Base-by-base conservation (phyloP, 2,329 filamentous ascomycete species). In the Scedosporium apiospermum region DNA sequence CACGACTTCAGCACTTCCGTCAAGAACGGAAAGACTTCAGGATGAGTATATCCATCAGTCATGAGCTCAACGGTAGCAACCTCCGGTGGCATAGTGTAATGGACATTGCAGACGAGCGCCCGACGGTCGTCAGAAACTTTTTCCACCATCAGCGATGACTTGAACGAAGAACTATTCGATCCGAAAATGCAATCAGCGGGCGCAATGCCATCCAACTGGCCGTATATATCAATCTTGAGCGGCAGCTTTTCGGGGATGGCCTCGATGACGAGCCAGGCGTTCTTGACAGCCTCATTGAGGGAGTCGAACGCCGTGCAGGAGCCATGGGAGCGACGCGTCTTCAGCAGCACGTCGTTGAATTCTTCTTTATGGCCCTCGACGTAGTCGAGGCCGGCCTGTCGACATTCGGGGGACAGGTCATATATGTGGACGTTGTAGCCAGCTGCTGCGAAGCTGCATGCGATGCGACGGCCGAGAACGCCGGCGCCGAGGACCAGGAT, bases 191-290 rank as follows among this genome's bases (percentile, higher is more conserved):
- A 76, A 61, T 84, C 82, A 0, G 64, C 26, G 0, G 76, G 75
- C 0, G 78, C 73, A 6, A 72, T 46, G 6, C 65, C 65, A n/a
- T 80, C 79, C 7, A 84, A 71, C 3, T 80, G 72, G 2, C 71
- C 77, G 63, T 83, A 80, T 0, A 76, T 78, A 12, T 72, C 71
- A 14, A 78, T 76, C 70, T 84, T 84, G 38, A 82, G 66, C 6
- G 73, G 67, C 9, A 82, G 71, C 62, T 74, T 77, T 67, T 83
- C 82, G 0, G 80, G 81, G 0, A 84, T 76, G 14, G 76, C 79
- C 68, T 82, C 82, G 63, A 83, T 75, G n/a, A 82, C 77, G 5
- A 83, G 72, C 82, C 78, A 85, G 2, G 80, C 76, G 41, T 78
- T 69, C 1, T 68, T 60, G 4, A 83, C 75, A 0, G 80, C 77